Base-by-base conservation (phyloP, 768 basidiomycete genomes). In the Psilocybe sp. region DNA sequence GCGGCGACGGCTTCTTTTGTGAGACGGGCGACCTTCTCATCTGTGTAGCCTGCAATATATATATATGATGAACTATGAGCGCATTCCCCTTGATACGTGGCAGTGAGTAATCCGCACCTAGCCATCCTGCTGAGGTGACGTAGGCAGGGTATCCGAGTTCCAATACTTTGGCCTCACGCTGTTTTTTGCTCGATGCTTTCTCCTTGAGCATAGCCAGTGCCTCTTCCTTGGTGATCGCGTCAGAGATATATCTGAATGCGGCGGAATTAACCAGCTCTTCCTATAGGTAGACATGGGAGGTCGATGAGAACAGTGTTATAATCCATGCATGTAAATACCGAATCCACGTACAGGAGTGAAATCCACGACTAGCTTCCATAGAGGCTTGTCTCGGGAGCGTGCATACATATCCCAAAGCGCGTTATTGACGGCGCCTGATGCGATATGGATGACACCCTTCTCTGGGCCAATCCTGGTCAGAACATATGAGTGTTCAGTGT, bases 331-430 rank as follows among this genome's bases (percentile, higher is more conserved):
- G 23, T 7, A 28, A 7, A 7, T 7, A 7, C 23, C 23, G 4
- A 28, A 28, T 28, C 7, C 7, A 28, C 23, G 23, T 54, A 68
- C 87, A 1, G 91, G 86, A 6, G 89, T 87, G 72, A 97, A 92
- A 60, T 98, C 95, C 1, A 87, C 86, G 42, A 98, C 77, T 13
- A 98, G 77, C 64, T 97, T 95, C 95, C 95, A 98, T 3, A 97
- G 69, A 5, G 95, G 95, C 68, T 96, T 96, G 46, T 78, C 73
- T 56, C 86, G 71, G 20, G 85, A 75, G 42, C 86, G 81, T 2
- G 92, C 91, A 56, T 83, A 92, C 82, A 96, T 84, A 61, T 97
- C 95, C 95, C 95, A 98, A 2, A 96, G 61, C 0, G 94, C 95
- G 56, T 97, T 97, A 65, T 91, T 82, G 7, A 98, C 92, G 1